A percentile compares a stretch with the other conserved stretches of the same genome.
These are phyloP conservation scores for Wickerhamomyces xylosicus DNA, from an alignment of 805 yeast species.

Conservation along the genomic window DNA sequence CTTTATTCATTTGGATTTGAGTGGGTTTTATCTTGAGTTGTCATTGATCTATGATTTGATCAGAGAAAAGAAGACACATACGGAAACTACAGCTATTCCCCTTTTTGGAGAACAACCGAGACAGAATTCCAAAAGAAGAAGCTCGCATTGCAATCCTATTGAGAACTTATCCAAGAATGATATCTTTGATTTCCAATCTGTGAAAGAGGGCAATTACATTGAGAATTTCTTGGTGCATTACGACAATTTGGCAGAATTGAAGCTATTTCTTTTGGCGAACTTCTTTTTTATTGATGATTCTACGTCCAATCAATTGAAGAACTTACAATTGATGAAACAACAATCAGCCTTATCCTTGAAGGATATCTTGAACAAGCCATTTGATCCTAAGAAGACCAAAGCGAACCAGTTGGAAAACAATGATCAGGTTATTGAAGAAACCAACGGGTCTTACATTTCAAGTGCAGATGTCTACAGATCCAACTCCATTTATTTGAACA, in stretches of 20 bases:
- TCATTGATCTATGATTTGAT: constrained; percentile 43
- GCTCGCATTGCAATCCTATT: constrained; percentile 9
- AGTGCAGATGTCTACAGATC: constrained; percentile 6
- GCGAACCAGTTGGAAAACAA: background rate
- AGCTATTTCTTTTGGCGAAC: constrained; percentile 33
- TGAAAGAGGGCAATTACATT: constrained; percentile 25
- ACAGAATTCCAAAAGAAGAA: constrained; percentile 6
- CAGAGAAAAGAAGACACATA: constrained; percentile 15
- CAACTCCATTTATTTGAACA: constrained; percentile 17
- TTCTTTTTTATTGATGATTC: constrained; percentile 20
- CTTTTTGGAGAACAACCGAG: background rate
- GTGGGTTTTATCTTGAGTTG: constrained; percentile 50
- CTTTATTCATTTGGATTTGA: constrained; percentile 50
- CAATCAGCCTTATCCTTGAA: constrained; percentile 16
- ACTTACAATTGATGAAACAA: constrained; percentile 12
- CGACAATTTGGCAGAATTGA: constrained; percentile 47
- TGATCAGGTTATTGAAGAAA: constrained; percentile 1
- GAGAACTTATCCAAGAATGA: constrained; percentile 13
- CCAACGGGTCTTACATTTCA: background rate
- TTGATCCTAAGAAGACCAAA: constrained; percentile 1
- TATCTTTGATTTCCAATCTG: constrained; percentile 26
- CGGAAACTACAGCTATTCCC: too few species aligned
- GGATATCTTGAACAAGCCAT: constrained; percentile 7
- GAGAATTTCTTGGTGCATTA: constrained; percentile 45
- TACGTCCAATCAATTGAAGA: constrained; percentile 10